Evolutionary conservation across 345 rosid genomes (phyloP).

Genomic region (Sisymbrium irio): DNA sequence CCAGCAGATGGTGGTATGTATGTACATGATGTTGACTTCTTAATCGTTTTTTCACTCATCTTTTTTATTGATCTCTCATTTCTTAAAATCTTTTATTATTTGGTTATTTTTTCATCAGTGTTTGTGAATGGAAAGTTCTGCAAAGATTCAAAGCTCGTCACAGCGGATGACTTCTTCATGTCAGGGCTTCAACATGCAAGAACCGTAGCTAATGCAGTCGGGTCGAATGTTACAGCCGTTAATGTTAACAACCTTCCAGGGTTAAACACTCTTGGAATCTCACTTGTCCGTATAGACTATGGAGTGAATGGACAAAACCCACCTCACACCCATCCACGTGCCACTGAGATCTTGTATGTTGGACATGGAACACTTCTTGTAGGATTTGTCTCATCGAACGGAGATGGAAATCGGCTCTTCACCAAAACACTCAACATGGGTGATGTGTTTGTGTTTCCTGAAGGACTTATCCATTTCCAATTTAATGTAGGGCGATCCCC

Average conservation of each 20-base stretch:
- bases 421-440: not conserved
- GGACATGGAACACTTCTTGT: not conserved
- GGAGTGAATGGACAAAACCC: constrained; percentile 10
- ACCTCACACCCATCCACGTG: constrained; percentile 35
- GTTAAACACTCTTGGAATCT: constrained; percentile 29
- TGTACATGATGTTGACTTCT: not conserved
- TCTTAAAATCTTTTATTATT: not conserved
- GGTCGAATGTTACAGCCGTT: not conserved
- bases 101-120: not conserved
- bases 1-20: not conserved
- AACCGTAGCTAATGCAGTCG: not conserved
- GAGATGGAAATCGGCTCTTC: constrained; percentile 6
- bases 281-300: constrained; percentile 17
- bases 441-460: constrained; percentile 27
- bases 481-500: not conserved
- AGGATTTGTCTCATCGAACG: constrained; percentile 23
- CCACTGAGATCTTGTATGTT: constrained; percentile 23
- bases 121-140: constrained; percentile 23
- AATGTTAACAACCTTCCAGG: constrained; percentile 8
- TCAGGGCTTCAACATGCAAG: not conserved
- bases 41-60: not conserved
- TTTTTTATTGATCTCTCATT: not conserved
- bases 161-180: constrained; percentile 12
- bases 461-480: constrained; percentile 24
- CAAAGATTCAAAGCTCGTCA: constrained; percentile 15